A percentile compares a stretch with the other conserved stretches of the same genome.
These are phyloP conservation scores for Tulasnella sp. DNA, from an alignment of 768 basidiomycete species.

Conservation along the genomic window DNA sequence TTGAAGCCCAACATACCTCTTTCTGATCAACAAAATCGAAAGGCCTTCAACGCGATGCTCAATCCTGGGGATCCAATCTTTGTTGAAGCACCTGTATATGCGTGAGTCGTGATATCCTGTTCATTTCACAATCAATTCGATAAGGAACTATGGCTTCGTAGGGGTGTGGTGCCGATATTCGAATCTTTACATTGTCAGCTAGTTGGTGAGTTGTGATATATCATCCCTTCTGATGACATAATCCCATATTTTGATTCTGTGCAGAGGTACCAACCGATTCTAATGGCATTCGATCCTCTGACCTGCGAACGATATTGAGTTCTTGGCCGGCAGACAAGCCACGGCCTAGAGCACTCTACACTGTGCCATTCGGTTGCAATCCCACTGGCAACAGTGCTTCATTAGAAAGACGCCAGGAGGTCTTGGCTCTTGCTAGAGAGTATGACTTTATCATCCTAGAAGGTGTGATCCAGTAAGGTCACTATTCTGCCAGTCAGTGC, in stretches of 20 bases:
- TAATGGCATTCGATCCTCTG: slow-evolving; percentile 48
- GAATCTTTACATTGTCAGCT: slow-evolving; percentile 41
- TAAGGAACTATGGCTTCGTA: slow-evolving; percentile 21
- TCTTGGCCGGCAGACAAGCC: slow-evolving; percentile 60
- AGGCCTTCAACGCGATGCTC: slow-evolving; percentile 61
- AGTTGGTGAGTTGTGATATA: slow-evolving; percentile 34
- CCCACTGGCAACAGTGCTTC: slow-evolving; percentile 42
- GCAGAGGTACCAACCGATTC: slow-evolving; percentile 69
- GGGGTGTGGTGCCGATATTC: slow-evolving; percentile 57
- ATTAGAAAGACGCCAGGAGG: slow-evolving; percentile 51
- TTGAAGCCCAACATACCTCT: not conserved
- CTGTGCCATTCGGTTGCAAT: slow-evolving; percentile 36
- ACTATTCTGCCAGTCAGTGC: not conserved
- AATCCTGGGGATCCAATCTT: slow-evolving; percentile 71
- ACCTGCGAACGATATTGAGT: slow-evolving; percentile 51
- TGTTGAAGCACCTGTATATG: slow-evolving; percentile 69
- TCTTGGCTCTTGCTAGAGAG: slow-evolving; percentile 55
- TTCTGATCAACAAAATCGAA: not conserved
- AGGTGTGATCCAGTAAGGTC: slow-evolving; percentile 33
- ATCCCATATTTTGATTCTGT: slow-evolving; percentile 5
- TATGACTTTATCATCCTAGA: slow-evolving; percentile 75
- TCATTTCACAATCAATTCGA: not conserved
- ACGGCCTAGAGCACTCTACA: slow-evolving; percentile 70
- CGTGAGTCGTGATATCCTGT: slow-evolving; percentile 18
- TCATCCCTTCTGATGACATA: not conserved